These are phyloP conservation scores for Mediolabrus comicus DNA, from an alignment of 108 stramenopile species.

Conservation along the genomic window DNA sequence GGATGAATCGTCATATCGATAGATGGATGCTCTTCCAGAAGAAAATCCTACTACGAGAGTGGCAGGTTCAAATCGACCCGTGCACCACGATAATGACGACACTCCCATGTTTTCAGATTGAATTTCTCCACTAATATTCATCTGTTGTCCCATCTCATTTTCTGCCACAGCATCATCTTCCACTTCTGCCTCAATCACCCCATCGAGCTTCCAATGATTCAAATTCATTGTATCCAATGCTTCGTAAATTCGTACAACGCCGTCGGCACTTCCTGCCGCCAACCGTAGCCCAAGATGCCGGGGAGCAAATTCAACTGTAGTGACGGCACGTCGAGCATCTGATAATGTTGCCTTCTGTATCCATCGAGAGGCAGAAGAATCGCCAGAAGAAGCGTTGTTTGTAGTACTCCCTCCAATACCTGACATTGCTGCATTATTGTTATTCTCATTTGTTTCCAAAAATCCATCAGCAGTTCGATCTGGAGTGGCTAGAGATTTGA, in stretches of 20 bases:
- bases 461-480: constrained; percentile 38
- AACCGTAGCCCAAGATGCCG: constrained; percentile 87
- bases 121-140: neutral
- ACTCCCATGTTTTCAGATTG: constrained; percentile 51
- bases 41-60: constrained; percentile 83
- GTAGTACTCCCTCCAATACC: constrained; percentile 1
- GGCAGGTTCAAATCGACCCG: constrained; percentile 88
- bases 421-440: constrained; percentile 2
- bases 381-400: constrained; percentile 21
- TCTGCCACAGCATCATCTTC: constrained; percentile 23
- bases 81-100: constrained; percentile 88
- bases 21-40: constrained; percentile 49
- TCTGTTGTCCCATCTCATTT: neutral
- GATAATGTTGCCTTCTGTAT: constrained; percentile 70
- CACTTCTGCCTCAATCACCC: constrained; percentile 52
- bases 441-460: constrained; percentile 12
- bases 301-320: constrained; percentile 90
- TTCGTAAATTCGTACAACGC: constrained; percentile 84
- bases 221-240: constrained; percentile 93
- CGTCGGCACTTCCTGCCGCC: constrained; percentile 90
- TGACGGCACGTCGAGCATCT: constrained; percentile 81
- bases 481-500: constrained; percentile 33
- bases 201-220: constrained; percentile 83
- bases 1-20: constrained; percentile 64
- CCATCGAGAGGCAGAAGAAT: constrained; percentile 66